Base-by-base conservation (phyloP, 2,329 filamentous ascomycete genomes). In the Colletotrichum gigasporum region DNA sequence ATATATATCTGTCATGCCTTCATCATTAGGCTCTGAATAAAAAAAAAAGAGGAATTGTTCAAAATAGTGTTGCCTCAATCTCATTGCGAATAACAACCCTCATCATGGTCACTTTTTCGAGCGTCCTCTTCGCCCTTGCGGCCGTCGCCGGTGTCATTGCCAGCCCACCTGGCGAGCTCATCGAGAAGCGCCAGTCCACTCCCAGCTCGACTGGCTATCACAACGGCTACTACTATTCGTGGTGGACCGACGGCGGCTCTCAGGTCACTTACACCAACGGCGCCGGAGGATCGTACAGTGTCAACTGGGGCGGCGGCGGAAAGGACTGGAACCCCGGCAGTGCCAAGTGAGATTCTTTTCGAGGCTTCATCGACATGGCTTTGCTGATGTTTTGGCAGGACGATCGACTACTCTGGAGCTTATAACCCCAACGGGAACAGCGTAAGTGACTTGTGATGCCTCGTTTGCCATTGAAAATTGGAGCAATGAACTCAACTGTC, bases 291-390 rank as follows among this genome's bases (percentile, higher is more conserved):
- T 70, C 74, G 18, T 85, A 85, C 75, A 77, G 69, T 35, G 76
- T 82, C 1, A 71, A 69, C 34, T 86, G 84, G 84, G 71, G 62
- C 30, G 41, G 53, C 35, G 83, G 78, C 62, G 86, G 86, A 37
- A 88, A 87, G 74, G 86, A 86, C 24, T 88, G 85, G 85, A 81
- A 81, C 57, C 80, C 84, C 18, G 85, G 85, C 48, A 76, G 72
- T 63, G 73, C 77, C 22, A 78, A 82, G 62, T 65, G 44, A 54
- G 56, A 32, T 5, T 8, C 4, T 14, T 10, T 3, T 14, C 1
- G 6, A 12, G 2, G 3, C 2, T 4, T 9, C 22, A n/a, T 20
- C 10, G 4, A 50, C 3, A 5, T 10, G 9, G 8, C 9, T 1
- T 30, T 9, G 16, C 56, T 54, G 16, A 63, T 30, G 11, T 4